Evolutionary conservation across 805 yeast genomes (phyloP).

Genomic region (Pichia paraexigua): DNA sequence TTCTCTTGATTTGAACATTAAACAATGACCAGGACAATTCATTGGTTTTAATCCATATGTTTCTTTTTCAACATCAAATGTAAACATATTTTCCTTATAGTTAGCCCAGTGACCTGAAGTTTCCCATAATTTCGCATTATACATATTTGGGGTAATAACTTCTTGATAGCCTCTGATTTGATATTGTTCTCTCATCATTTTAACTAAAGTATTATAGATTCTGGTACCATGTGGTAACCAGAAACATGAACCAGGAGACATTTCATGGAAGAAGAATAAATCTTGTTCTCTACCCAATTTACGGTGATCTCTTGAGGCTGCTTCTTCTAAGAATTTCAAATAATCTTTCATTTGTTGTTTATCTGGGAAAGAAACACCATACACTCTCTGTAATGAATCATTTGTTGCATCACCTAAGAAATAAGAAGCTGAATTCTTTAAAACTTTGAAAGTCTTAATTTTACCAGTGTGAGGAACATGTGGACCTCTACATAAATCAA

Average conservation of each 20-base stretch:
- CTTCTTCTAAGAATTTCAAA: conserved; percentile 89
- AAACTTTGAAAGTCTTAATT: conserved; percentile 86
- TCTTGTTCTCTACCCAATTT: conserved; percentile 96
- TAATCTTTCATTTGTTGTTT: conserved; percentile 94
- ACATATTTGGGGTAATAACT: conserved; percentile 99
- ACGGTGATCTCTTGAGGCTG: conserved; percentile 93
- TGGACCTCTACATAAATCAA: conserved; percentile 96
- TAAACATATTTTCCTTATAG: conserved; percentile 95
- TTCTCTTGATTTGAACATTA: conserved; percentile 85
- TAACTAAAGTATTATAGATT: conserved; percentile 83
- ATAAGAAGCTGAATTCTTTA: conserved; percentile 94
- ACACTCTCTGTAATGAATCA: conserved; percentile 93
- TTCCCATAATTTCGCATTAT: conserved; percentile 95
- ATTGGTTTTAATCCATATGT: conserved; percentile 88
- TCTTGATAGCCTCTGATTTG: conserved; percentile 93
- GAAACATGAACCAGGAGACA: conserved; percentile 97
- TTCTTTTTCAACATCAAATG: conserved; percentile 96
- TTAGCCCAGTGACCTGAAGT: conserved; percentile 98
- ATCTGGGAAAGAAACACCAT: conserved; percentile 98
- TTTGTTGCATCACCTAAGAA: conserved; percentile 88
- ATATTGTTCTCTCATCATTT: conserved; percentile 75
- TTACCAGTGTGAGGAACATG: conserved; percentile 97
- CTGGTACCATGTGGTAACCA: conserved; percentile 99
- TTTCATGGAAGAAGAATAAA: conserved; percentile 86
- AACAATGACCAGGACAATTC: conserved; percentile 71